Evolutionary conservation across 148 eudicot species (phyloP).

Genomic region (Polygonum aviculare): DNA sequence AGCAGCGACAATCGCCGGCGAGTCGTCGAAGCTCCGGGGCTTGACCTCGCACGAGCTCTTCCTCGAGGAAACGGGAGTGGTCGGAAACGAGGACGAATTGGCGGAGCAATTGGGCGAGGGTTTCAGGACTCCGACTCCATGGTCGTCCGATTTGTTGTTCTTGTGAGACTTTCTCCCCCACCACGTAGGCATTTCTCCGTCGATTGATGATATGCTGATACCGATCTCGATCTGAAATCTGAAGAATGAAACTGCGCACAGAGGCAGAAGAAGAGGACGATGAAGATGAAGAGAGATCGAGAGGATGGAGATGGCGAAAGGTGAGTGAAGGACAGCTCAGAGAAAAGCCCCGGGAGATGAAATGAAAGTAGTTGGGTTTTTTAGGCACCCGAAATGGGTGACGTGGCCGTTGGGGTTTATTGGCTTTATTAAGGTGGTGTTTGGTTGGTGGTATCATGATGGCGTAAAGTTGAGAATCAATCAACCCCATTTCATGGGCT

Average conservation of each 20-base stretch:
- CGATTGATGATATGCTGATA: too few species aligned
- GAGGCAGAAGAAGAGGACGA: background rate
- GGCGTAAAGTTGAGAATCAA: too few species aligned
- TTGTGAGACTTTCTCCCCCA: constrained; percentile 51
- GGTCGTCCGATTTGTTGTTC: constrained; percentile 32
- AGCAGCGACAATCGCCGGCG: background rate
- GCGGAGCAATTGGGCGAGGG: background rate
- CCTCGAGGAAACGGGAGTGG: constrained; percentile 4
- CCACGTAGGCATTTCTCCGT: constrained; percentile 58
- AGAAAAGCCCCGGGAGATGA: background rate
- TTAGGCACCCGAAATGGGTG: background rate
- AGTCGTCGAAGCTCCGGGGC: constrained; percentile 41
- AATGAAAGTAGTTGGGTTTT: background rate
- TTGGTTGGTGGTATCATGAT: background rate
- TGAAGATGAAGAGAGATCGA: background rate
- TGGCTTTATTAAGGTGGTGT: background rate
- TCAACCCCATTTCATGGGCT: too few species aligned
- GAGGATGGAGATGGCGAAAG: background rate
- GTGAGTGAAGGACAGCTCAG: background rate
- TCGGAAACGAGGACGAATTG: constrained; percentile 8
- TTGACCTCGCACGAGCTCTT: background rate
- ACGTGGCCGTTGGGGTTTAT: constrained; percentile 4
- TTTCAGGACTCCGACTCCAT: background rate
- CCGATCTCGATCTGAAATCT: too few species aligned
- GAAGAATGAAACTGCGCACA: background rate